phyloP scores from a whole-genome alignment of 2,329 filamentous ascomycete genomes.

The Ceratocystis diversiconidia region DNA sequence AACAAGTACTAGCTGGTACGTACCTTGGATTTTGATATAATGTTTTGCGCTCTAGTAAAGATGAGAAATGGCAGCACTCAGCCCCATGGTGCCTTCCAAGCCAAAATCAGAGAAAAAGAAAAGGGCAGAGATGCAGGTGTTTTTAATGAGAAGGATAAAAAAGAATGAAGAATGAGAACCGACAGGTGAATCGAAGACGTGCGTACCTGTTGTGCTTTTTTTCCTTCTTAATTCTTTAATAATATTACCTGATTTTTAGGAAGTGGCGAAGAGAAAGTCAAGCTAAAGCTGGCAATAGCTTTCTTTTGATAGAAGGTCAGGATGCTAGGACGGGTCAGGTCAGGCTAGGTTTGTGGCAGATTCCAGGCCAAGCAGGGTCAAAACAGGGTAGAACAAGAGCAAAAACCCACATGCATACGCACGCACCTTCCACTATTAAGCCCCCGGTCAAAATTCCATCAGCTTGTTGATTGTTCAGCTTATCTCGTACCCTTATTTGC shows the following conservation, averaged over 20 bases:
- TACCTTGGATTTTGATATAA: background rate
- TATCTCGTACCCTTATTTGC: background rate
- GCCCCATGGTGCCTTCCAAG: constrained; percentile 14
- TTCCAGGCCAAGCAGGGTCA: background rate
- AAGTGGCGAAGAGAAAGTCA: background rate
- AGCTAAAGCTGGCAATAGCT: constrained; percentile 7
- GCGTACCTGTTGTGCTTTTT: background rate
- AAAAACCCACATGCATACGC: background rate
- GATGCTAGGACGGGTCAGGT: too few relatives aligned
- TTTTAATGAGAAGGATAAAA: background rate
- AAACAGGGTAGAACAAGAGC: background rate
- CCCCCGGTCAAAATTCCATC: background rate
- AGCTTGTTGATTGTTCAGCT: background rate
- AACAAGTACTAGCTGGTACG: background rate
- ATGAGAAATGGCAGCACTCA: constrained; percentile 12
- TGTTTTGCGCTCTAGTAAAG: constrained; percentile 14
- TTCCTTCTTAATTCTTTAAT: background rate
- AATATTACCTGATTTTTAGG: background rate
- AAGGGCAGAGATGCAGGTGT: background rate
- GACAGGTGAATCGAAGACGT: background rate
- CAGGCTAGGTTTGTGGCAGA: background rate
- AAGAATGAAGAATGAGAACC: background rate
- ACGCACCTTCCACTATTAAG: constrained; percentile 7
- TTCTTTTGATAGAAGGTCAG: background rate
- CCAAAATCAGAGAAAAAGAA: background rate